Base-by-base conservation (phyloP, 257 asterid genomes). In the Solanum sparsipilum region DNA sequence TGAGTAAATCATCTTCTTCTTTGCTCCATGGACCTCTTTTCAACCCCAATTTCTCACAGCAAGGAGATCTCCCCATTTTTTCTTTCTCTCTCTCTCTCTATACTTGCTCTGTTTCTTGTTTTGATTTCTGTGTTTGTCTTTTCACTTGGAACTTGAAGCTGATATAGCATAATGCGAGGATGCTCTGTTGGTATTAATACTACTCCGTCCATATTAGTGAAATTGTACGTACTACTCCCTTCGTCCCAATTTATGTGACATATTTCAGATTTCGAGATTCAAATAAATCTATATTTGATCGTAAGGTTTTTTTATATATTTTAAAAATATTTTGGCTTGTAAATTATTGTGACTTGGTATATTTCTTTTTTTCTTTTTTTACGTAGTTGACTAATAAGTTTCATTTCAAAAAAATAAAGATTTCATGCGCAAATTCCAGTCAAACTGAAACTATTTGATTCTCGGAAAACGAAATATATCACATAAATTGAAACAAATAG, bases 11-110 rank as follows among this genome's bases (percentile, higher is more conserved):
- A 67, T 91, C 93, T 90, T 91, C 92, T 73, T 90, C 88, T 48
- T 84, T 90, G 9, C 90, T 88, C 93, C 93, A 91, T 5, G 93
- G 91, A 60, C 93, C 93, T 87, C 84, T 91, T 87, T 88, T 91
- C 65, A 91, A 48, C n/a, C 90, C 91, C 63, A 65, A 58, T 46
- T 89, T 89, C 58, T 91, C 93, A 87, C 93, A 91, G 74, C 91
- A 91, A 3, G 93, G 93, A 86, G 89, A 58, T 83, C 91, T 89
- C 39, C 86, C 93, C 93, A 91, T 91, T 81, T 71, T 39, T 36
- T 36, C 7, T 9, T 1, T 8, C 29, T 38, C 12, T n/a, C 5
- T 31, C 32, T 31, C 32, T 31, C 84, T 79, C 84, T 44, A 1
- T 18, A 29, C 29, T 46, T 79, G 25, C 13, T 39, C 15, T 44